Percentiles rank a stretch among this genome's conserved stretches.
These are phyloP conservation scores for Ajuga reptans DNA, from an alignment of 305 asterid species.

Conservation along the genomic window DNA sequence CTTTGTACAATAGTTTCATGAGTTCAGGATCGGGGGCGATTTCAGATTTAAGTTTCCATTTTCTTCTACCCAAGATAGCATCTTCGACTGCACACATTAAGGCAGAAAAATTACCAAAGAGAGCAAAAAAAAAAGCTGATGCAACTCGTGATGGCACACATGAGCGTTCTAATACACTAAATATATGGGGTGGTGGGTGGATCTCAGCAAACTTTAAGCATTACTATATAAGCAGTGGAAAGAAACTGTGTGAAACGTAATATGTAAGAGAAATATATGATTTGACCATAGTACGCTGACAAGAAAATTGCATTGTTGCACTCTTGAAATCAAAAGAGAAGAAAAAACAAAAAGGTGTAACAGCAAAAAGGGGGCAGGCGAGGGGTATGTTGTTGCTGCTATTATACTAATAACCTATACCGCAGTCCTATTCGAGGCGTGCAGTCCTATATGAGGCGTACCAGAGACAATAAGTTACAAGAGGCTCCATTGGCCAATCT, in stretches of 20 bases:
- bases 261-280: background rate
- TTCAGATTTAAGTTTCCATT: conserved; percentile 75
- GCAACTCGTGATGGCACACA: background rate
- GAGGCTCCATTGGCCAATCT: conserved; percentile 1
- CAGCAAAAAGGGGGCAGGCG: background rate
- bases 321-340: background rate
- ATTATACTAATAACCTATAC: background rate
- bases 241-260: background rate
- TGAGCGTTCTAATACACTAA: background rate
- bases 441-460: no score
- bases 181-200: background rate
- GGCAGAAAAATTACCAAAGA: background rate
- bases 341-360: background rate
- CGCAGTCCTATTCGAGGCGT: conserved; percentile 5
- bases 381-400: background rate
- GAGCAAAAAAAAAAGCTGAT: background rate
- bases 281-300: background rate
- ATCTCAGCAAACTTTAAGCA: background rate
- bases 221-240: background rate
- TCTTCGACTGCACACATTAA: conserved; percentile 40
- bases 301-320: conserved; percentile 1
- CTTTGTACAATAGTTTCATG: conserved; percentile 59
- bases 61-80: conserved; percentile 30
- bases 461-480: background rate
- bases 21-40: conserved; percentile 60